Percentiles rank a stretch among this genome's conserved stretches.
phyloP scores from a whole-genome alignment of 352 stramenopile species.

The Elongisporangium undulatum region DNA sequence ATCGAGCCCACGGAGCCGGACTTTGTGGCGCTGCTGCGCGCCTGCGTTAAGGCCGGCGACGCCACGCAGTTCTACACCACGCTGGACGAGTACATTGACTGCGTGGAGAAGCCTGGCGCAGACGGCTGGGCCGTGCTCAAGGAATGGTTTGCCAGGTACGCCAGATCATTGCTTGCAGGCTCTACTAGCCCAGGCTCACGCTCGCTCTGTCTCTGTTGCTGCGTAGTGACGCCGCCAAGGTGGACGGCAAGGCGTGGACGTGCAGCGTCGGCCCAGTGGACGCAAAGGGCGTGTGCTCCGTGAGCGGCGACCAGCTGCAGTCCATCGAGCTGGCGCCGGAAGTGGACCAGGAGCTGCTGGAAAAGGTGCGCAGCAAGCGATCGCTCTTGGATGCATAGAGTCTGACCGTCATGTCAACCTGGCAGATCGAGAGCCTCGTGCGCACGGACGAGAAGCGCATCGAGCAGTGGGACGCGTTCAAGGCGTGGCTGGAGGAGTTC shows the following conservation, averaged over 20 bases:
- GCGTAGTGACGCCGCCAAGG: constrained; percentile 53
- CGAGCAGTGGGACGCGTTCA: constrained; percentile 80
- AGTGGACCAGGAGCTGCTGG: constrained; percentile 38
- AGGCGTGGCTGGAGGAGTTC: constrained; percentile 63
- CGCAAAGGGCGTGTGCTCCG: constrained; percentile 47
- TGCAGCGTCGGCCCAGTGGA: constrained; percentile 49
- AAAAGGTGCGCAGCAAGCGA: constrained; percentile 37
- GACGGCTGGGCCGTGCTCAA: constrained; percentile 60
- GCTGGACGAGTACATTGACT: constrained; percentile 55
- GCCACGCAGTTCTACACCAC: constrained; percentile 47
- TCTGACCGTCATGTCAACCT: background rate
- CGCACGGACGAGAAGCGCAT: constrained; percentile 63
- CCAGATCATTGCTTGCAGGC: background rate
- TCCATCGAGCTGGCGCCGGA: constrained; percentile 60
- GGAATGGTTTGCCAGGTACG: constrained; percentile 66
- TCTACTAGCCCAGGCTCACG: background rate
- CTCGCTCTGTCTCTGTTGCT: background rate
- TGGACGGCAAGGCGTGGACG: constrained; percentile 55
- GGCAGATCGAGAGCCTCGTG: constrained; percentile 75
- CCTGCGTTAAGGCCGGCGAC: constrained; percentile 31
- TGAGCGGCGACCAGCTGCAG: constrained; percentile 52
- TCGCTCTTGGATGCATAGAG: background rate
- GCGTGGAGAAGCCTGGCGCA: constrained; percentile 40
- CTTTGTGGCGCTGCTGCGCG: constrained; percentile 53
- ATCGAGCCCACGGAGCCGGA: constrained; percentile 64